Conservation (phyloP, 2,329 filamentous ascomycete species). For the Cladophialophora yegresii region DNA sequence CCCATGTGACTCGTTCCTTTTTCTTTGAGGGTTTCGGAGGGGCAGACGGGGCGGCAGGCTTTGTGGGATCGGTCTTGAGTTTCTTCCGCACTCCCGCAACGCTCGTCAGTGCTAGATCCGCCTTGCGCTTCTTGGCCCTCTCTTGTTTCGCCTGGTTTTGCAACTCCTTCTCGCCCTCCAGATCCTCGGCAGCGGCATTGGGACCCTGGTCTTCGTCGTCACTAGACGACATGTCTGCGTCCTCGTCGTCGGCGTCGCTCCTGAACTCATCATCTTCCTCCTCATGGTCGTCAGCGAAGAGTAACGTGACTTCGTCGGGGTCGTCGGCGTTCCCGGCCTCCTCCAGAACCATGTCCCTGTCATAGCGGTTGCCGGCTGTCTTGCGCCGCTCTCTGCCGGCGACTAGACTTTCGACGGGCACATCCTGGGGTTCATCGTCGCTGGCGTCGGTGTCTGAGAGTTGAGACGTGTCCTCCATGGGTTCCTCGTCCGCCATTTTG, state of each 20-base stretch:
- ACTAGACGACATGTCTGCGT: constrained; percentile 81
- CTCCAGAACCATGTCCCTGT: constrained; percentile 73
- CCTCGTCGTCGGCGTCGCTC: constrained; percentile 66
- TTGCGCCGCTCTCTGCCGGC: constrained; percentile 73
- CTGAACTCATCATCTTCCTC: constrained; percentile 55
- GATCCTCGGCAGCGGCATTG: constrained; percentile 61
- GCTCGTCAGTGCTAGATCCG: constrained; percentile 70
- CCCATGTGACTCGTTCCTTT: constrained; percentile 70
- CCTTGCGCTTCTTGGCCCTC: constrained; percentile 76
- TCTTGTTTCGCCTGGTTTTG: constrained; percentile 73
- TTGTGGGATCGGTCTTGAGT: constrained; percentile 64
- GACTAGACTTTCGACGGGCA: constrained; percentile 66
- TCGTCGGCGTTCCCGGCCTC: constrained; percentile 56
- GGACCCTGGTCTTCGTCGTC: constrained; percentile 76
- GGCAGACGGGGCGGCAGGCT: constrained; percentile 39
- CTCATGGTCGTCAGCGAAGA: constrained; percentile 74
- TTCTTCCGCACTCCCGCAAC: constrained; percentile 63
- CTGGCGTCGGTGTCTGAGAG: constrained; percentile 34
- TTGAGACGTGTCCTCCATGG: constrained; percentile 20
- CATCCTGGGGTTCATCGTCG: constrained; percentile 40
- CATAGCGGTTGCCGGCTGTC: constrained; percentile 82
- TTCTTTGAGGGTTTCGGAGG: constrained; percentile 62
- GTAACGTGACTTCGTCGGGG: constrained; percentile 61
- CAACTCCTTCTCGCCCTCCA: constrained; percentile 85
- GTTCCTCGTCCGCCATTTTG: constrained; percentile 22